Conservation (phyloP, 306 rosid species). For the Dalbergia cochinchinensis region DNA sequence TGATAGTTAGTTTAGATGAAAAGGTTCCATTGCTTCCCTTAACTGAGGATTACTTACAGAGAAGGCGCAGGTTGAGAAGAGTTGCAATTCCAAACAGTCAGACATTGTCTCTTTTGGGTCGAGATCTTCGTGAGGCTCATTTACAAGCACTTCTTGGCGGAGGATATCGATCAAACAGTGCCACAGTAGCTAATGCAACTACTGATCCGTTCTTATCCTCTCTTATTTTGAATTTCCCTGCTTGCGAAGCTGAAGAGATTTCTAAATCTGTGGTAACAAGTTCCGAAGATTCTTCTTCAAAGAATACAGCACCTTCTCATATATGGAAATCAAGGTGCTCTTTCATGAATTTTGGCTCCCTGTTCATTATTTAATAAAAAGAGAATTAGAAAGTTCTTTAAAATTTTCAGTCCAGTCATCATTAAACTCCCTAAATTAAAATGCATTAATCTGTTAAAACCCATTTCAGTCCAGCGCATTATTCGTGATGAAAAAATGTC, state of each 20-base stretch:
- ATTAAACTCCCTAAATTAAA: not conserved
- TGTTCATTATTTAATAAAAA: not conserved
- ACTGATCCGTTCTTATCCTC: conserved; percentile 91
- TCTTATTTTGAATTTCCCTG: conserved; percentile 84
- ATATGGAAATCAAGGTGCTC: conserved; percentile 93
- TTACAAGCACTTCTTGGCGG: conserved; percentile 89
- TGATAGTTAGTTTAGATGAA: conserved; percentile 27
- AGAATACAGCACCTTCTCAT: conserved; percentile 60
- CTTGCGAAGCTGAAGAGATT: conserved; percentile 88
- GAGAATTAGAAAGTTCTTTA: not conserved
- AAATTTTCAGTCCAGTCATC: not conserved
- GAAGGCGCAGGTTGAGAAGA: conserved; percentile 85
- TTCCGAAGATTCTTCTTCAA: conserved; percentile 70
- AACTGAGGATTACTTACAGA: conserved; percentile 81
- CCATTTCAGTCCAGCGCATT: too few relatives aligned
- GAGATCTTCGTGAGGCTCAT: conserved; percentile 99
- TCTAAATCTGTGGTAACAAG: conserved; percentile 80
- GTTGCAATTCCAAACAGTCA: conserved; percentile 88
- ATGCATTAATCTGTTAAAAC: conserved; percentile 18
- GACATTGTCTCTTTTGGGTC: conserved; percentile 68
- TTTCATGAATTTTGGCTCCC: conserved; percentile 19
- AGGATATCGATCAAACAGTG: conserved; percentile 67
- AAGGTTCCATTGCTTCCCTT: conserved; percentile 54
- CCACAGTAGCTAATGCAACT: conserved; percentile 64
- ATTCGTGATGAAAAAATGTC: too few relatives aligned